These are phyloP conservation scores for Dissophora ornata DNA, from an alignment of 192 early-diverging fungal species.

Conservation along the genomic window DNA sequence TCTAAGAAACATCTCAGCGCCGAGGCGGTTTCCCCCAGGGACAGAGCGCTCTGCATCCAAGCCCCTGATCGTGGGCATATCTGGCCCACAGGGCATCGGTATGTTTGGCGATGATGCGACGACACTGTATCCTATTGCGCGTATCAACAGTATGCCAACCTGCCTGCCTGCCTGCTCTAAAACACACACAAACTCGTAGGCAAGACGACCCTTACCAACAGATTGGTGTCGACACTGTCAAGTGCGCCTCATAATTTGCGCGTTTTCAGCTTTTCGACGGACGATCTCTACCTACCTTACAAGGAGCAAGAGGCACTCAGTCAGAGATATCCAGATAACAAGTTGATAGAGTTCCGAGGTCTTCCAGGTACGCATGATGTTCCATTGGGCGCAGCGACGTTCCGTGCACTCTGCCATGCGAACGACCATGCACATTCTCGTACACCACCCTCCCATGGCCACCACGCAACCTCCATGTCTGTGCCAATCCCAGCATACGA, in stretches of 20 bases:
- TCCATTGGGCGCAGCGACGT: conserved; percentile 63
- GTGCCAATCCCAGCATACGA: conserved; percentile 82
- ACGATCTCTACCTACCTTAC: conserved; percentile 88
- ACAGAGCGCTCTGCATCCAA: conserved; percentile 1
- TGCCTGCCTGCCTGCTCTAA: not conserved
- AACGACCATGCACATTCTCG: conserved; percentile 15
- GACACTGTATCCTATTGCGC: no score
- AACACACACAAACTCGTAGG: conserved; percentile 17
- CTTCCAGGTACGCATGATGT: conserved; percentile 93
- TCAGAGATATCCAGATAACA: conserved; percentile 64
- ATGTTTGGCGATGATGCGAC: not conserved
- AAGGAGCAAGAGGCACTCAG: conserved; percentile 69
- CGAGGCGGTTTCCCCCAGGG: conserved; percentile 26
- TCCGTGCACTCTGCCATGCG: conserved; percentile 57
- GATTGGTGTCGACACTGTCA: conserved; percentile 16
- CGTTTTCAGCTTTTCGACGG: conserved; percentile 76
- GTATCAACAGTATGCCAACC: no score
- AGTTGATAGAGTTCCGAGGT: conserved; percentile 83
- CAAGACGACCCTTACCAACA: conserved; percentile 47
- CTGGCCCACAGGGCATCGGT: conserved; percentile 53
- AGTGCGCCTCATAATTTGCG: conserved; percentile 56
- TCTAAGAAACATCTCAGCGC: conserved; percentile 22
- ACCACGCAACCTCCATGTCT: not conserved
- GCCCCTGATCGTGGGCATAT: conserved; percentile 39
- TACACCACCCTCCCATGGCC: no score